Base-by-base conservation (phyloP, 2,329 filamentous ascomycete species). In the Paecilomyces sp. region DNA sequence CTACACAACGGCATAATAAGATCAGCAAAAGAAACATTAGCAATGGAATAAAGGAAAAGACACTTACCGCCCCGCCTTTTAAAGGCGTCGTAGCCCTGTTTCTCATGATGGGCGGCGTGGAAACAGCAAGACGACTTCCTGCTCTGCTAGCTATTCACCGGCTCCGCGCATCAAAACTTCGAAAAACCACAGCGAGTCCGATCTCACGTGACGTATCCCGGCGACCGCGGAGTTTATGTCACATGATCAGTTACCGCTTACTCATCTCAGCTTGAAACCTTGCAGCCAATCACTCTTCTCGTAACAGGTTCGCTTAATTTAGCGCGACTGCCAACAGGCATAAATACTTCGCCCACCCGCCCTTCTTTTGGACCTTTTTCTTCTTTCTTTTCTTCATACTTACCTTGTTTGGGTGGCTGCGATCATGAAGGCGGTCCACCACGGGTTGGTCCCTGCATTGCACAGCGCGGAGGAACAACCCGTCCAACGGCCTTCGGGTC, bases 391-490 rank as follows among this genome's bases (percentile, higher is more conserved):
- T 79, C 76, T 76, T 79, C 77, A 79, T 79, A 79, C 77, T 79
- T 79, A 78, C 76, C 77, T 79, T 79, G 77, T 79, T 75, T 76
- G 73, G 74, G 75, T 75, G 72, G 68, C 72, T 70, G 74, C 72
- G 77, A 75, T 79, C 77, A 79, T 67, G 64, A 78, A 77, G 71
- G 71, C 72, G 74, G 71, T 68, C 68, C 68, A 74, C 75, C 74
- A 77, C 74, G 69, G 70, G 73, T 72, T 72, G 74, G 79, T 76
- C 75, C 79, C 80, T 82, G 77, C 81, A 83, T 83, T 83, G 81
- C 81, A 83, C 80, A 82, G 67, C 80, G 80, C 75, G 80, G 80
- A 68, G 79, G 77, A 77, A 74, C 78, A 71, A 66, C 74, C 64
- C 70, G 73, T 78, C 76, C 76, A 79, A 77, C 74, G 76, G 76